Conservation (phyloP, 352 stramenopile species). For the Pythium brassicae region DNA sequence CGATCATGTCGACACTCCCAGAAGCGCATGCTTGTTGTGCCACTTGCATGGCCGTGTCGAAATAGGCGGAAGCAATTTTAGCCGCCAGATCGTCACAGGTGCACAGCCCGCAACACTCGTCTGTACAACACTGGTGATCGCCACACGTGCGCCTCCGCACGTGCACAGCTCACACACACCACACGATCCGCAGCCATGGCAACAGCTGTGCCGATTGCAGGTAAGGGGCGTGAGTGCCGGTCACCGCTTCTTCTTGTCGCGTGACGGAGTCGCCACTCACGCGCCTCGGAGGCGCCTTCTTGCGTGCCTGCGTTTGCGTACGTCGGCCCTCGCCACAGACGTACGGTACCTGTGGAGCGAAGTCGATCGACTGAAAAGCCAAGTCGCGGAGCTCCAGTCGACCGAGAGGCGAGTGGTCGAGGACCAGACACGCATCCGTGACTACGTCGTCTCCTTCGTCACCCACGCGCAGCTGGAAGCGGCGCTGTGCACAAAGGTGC, state of each 20-base stretch:
- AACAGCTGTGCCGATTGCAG: conserved; percentile 8
- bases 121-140: not conserved
- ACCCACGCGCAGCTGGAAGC: conserved; percentile 60
- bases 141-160: too few species aligned
- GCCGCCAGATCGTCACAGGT: too few species aligned
- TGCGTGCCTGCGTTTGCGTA: too few species aligned
- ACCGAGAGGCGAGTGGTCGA: conserved; percentile 19
- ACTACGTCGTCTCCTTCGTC: conserved; percentile 41
- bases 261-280: too few species aligned
- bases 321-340: conserved; percentile 16
- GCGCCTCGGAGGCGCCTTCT: too few species aligned
- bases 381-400: conserved; percentile 38
- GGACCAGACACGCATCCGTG: conserved; percentile 25
- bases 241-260: too few species aligned
- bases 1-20: too few species aligned
- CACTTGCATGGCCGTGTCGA: too few species aligned
- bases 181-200: not conserved
- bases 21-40: too few species aligned
- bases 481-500: conserved; percentile 46
- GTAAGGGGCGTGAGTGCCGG: not conserved
- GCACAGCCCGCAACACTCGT: too few species aligned
- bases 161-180: not conserved
- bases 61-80: too few species aligned
- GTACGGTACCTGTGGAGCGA: conserved; percentile 50
- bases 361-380: conserved; percentile 51